A percentile compares a stretch with the other conserved stretches of the same genome.
phyloP scores from a whole-genome alignment of 2,329 filamentous ascomycete species.

The Verticillium nubilum region DNA sequence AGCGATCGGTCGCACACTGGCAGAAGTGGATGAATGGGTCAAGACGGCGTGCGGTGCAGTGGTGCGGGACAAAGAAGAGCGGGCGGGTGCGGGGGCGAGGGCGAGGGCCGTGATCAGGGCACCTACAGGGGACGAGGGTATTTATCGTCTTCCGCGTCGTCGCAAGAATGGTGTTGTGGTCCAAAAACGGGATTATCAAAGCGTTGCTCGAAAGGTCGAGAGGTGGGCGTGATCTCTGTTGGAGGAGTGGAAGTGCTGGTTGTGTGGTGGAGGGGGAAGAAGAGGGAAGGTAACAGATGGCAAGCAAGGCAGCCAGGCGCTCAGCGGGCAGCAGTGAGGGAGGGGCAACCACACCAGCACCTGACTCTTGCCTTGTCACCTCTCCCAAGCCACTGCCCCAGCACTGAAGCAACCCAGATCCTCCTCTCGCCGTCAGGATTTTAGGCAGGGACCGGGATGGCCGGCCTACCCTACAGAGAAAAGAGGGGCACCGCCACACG shows the following conservation, averaged over 20 bases:
- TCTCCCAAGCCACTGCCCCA: neutral
- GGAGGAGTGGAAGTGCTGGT: neutral
- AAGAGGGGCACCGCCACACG: neutral
- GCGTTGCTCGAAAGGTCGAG: neutral
- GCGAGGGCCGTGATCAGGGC: neutral
- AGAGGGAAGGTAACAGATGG: neutral
- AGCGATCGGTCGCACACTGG: neutral
- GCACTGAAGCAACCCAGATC: neutral
- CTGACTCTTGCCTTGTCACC: neutral
- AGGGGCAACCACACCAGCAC: neutral
- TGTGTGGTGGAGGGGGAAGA: neutral
- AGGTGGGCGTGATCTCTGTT: neutral
- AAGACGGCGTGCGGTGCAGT: neutral
- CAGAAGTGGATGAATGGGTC: neutral
- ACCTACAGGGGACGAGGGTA: neutral
- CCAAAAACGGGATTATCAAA: neutral
- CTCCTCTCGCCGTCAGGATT: neutral
- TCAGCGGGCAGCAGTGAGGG: neutral
- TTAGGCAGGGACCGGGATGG: neutral
- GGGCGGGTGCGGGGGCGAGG: neutral
- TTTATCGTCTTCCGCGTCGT: neutral
- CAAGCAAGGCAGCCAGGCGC: neutral
- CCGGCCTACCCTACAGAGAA: neutral
- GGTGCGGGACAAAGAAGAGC: neutral
- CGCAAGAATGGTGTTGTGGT: neutral